These are phyloP conservation scores for Erodium moschatum DNA, from an alignment of 441 rosid species.

Conservation along the genomic window DNA sequence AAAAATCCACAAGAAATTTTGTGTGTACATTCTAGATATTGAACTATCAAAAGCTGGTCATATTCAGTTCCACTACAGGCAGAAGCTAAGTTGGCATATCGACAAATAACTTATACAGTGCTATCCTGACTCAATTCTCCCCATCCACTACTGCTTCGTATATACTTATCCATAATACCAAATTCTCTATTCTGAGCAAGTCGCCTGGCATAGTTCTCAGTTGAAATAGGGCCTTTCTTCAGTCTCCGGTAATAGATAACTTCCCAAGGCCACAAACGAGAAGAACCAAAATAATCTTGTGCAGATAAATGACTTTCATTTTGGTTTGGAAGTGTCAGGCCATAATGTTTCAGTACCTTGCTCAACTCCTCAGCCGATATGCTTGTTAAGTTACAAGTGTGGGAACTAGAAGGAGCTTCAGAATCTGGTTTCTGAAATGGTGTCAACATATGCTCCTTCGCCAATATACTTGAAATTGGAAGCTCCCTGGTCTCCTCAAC, in stretches of 20 bases:
- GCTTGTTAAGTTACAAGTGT: slow-evolving; percentile 18
- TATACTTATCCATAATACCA: slow-evolving; percentile 36
- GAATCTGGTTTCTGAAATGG: slow-evolving; percentile 19
- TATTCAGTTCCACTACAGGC: slow-evolving; percentile 2
- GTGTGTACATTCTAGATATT: slow-evolving; percentile 17
- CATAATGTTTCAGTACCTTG: slow-evolving; percentile 41
- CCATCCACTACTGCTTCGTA: slow-evolving; percentile 49
- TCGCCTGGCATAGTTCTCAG: slow-evolving; percentile 37
- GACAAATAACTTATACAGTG: slow-evolving; percentile 16
- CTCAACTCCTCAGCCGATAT: slow-evolving; percentile 33
- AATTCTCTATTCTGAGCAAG: slow-evolving; percentile 39
- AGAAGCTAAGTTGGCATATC: slow-evolving; percentile 13
- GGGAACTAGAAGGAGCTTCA: slow-evolving; percentile 19
- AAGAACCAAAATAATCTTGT: slow-evolving; percentile 40
- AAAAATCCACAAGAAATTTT: slow-evolving; percentile 14
- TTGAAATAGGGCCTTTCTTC: slow-evolving; percentile 41
- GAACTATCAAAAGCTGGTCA: slow-evolving; percentile 13
- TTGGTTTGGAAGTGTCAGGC: slow-evolving; percentile 28
- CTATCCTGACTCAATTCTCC: slow-evolving; percentile 24
- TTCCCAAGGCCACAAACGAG: slow-evolving; percentile 53
- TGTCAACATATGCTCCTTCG: slow-evolving; percentile 15
- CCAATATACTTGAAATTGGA: slow-evolving; percentile 24
- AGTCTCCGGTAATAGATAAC: slow-evolving; percentile 37
- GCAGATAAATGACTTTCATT: slow-evolving; percentile 24
- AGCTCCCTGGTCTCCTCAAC: slow-evolving; percentile 15